Conservation (phyloP, 345 rosid genomes). For the Excoecaria agallocha region DNA sequence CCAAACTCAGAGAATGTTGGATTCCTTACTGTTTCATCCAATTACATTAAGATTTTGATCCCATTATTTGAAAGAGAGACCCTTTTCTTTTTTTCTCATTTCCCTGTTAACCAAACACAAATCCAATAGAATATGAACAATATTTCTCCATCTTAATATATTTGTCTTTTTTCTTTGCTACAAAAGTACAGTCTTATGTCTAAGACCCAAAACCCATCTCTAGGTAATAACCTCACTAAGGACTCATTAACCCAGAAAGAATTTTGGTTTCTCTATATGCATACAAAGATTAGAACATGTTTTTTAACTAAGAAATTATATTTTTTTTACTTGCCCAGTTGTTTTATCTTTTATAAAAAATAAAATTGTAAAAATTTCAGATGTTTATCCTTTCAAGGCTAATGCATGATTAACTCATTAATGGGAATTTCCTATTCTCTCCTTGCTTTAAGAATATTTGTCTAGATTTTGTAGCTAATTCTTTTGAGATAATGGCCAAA, state of each 20-base stretch:
- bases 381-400: slow-evolving; percentile 8
- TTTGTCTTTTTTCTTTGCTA: slow-evolving; percentile 3
- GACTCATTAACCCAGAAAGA: slow-evolving; percentile 21
- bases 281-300: slow-evolving; percentile 11
- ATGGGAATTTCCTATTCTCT: slow-evolving; percentile 31
- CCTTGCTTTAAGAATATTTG: slow-evolving; percentile 27
- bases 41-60: not conserved
- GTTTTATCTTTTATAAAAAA: not conserved
- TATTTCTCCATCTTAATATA: not conserved
- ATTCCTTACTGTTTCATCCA: slow-evolving; percentile 33
- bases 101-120: not conserved
- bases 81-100: not conserved
- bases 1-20: slow-evolving; percentile 43
- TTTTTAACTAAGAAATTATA: slow-evolving; percentile 8
- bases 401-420: slow-evolving; percentile 22
- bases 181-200: not conserved
- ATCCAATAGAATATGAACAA: slow-evolving; percentile 1
- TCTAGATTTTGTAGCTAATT: slow-evolving; percentile 28
- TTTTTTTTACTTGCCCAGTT: not conserved
- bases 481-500: slow-evolving; percentile 30
- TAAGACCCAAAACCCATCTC: slow-evolving; percentile 21
- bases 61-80: not conserved
- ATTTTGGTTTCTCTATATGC: slow-evolving; percentile 18
- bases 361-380: not conserved
- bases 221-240: slow-evolving; percentile 3